phyloP scores from a whole-genome alignment of 169 alveolate genomes.

The Babesia sp. region DNA sequence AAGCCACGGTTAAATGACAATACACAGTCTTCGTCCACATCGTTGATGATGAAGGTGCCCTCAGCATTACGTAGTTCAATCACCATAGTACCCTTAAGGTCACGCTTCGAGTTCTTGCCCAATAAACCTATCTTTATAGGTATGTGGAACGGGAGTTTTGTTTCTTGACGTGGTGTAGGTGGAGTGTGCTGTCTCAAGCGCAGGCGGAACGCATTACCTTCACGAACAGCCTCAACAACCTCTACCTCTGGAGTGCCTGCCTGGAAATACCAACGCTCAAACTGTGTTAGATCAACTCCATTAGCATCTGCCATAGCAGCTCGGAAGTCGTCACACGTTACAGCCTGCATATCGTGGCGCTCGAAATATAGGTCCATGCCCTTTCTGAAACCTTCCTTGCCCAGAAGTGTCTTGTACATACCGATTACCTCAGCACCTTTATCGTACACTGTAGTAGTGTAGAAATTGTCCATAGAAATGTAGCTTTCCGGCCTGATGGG shows the following conservation, averaged over 20 bases:
- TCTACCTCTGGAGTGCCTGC: constrained; percentile 77
- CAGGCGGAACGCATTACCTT: constrained; percentile 70
- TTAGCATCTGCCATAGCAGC: constrained; percentile 89
- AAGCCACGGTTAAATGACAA: constrained; percentile 87
- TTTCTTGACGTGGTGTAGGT: constrained; percentile 85
- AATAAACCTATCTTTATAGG: constrained; percentile 86
- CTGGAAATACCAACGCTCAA: constrained; percentile 88
- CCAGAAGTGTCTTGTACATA: constrained; percentile 90
- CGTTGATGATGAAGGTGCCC: constrained; percentile 76
- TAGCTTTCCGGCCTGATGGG: constrained; percentile 91
- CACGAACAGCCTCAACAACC: constrained; percentile 56
- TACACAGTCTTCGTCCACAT: constrained; percentile 80
- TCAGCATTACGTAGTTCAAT: constrained; percentile 77
- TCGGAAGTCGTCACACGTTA: constrained; percentile 92
- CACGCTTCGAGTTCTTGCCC: constrained; percentile 75
- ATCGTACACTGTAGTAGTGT: constrained; percentile 91
- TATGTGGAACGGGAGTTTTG: constrained; percentile 84
- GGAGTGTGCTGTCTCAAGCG: constrained; percentile 81
- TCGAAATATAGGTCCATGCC: constrained; percentile 89
- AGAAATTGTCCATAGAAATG: constrained; percentile 89
- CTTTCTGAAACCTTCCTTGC: constrained; percentile 87
- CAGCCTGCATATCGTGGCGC: constrained; percentile 90
- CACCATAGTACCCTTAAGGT: constrained; percentile 60
- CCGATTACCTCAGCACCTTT: constrained; percentile 95
- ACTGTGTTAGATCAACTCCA: constrained; percentile 81